phyloP scores from a whole-genome alignment of 2,329 filamentous ascomycete species.

The Fusarium illudens region DNA sequence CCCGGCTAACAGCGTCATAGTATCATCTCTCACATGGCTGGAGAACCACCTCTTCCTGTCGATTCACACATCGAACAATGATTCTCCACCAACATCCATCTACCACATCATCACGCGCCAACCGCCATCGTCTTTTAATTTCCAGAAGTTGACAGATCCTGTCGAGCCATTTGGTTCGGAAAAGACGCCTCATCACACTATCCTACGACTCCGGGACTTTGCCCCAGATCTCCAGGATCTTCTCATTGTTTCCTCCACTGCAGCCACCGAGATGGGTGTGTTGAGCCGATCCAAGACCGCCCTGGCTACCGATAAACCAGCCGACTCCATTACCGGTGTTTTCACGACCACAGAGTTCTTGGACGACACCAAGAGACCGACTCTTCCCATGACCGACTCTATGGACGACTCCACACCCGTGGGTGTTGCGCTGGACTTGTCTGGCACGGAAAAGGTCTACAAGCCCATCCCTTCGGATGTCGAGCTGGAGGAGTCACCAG shows the following conservation, averaged over 20 bases:
- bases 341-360: constrained; percentile 78
- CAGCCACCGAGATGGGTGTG: constrained; percentile 79
- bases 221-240: constrained; percentile 82
- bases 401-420: constrained; percentile 77
- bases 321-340: constrained; percentile 67
- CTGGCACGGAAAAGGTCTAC: constrained; percentile 78
- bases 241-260: constrained; percentile 83
- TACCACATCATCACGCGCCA: constrained; percentile 83
- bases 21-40: constrained; percentile 86
- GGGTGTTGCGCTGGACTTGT: constrained; percentile 85
- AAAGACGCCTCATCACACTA: constrained; percentile 76
- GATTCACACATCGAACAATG: constrained; percentile 74
- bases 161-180: constrained; percentile 75
- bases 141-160: constrained; percentile 78
- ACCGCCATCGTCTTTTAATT: constrained; percentile 67
- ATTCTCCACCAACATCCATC: constrained; percentile 68
- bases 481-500: constrained; percentile 80
- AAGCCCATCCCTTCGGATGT: constrained; percentile 79
- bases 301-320: constrained; percentile 67
- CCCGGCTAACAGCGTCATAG: constrained; percentile 50
- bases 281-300: constrained; percentile 77
- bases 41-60: constrained; percentile 86
- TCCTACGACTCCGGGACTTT: constrained; percentile 81
- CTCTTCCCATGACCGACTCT: constrained; percentile 72
- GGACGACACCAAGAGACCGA: constrained; percentile 78